These are phyloP conservation scores for Rhizopus sp. DNA, from an alignment of 371 early-diverging fungal species.

Conservation along the genomic window DNA sequence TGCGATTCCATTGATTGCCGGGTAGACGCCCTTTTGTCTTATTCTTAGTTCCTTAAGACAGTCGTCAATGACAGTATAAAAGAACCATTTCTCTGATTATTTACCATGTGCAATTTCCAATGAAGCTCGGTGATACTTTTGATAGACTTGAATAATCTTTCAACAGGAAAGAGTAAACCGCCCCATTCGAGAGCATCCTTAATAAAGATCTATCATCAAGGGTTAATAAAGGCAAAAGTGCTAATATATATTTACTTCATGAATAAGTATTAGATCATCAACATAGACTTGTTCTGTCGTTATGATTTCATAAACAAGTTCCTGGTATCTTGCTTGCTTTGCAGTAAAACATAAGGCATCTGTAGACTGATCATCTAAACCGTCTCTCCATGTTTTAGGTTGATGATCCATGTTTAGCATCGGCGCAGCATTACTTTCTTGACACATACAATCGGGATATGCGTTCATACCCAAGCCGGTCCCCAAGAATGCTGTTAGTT, in stretches of 20 bases:
- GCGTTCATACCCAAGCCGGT: not conserved
- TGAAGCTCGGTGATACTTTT: constrained; percentile 53
- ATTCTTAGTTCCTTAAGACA: constrained; percentile 26
- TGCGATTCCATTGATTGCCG: constrained; percentile 27
- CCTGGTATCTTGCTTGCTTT: constrained; percentile 58
- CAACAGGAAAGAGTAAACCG: constrained; percentile 50
- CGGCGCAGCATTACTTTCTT: constrained; percentile 15
- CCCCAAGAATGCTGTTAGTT: not conserved
- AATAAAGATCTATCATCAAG: constrained; percentile 51
- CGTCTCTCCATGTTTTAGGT: constrained; percentile 30
- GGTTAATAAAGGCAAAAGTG: too few relatives aligned
- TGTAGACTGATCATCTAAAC: constrained; percentile 6
- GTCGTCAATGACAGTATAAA: not conserved
- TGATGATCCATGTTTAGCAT: constrained; percentile 14
- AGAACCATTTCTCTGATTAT: not conserved
- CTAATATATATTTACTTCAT: constrained; percentile 43
- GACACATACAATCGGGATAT: not conserved
- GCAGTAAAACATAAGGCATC: constrained; percentile 10
- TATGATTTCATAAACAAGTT: constrained; percentile 65
- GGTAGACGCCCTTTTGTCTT: constrained; percentile 26
- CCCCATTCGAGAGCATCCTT: constrained; percentile 42
- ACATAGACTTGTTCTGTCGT: constrained; percentile 66
- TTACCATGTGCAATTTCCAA: constrained; percentile 32
- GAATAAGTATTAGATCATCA: constrained; percentile 58
- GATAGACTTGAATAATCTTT: constrained; percentile 58